Evolutionary conservation across 2,329 filamentous ascomycete genomes (phyloP), one percentile per base, ranked within the genome.

Genomic region (Chalaropsis thielavioides): DNA sequence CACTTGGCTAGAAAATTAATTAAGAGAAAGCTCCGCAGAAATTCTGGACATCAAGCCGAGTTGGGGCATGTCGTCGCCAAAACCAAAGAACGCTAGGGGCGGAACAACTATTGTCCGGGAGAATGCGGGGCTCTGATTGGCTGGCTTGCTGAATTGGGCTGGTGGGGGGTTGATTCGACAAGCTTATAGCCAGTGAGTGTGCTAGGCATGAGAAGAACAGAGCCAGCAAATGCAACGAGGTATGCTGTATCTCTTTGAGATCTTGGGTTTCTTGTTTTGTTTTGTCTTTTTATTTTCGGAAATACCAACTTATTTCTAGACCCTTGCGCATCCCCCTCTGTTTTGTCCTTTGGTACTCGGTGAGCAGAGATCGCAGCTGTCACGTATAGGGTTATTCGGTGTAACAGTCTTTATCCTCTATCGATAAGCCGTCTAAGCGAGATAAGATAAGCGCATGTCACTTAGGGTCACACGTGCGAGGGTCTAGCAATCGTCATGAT

Each of bases 31-130:
- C 38, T 49, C 22, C 22, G 17, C 22, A 62, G 60, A 46, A 46
- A 46, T 49, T 62, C 19, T 31, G 24, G 40, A 49, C 40, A n/a
- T 11, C 8, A 35, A 13, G 40, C 11, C 68, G 60, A 70, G 69
- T 69, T 71, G 74, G 74, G 74, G 70, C 66, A 60, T 70, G 69
- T 69, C 15, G 67, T 69, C 70, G 71, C 73, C 71, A 75, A 75
- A 74, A 70, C 73, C 67, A 73, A 72, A 56, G 60, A 38, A 68
- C 72, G 72, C 73, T 74, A 73, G 70, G 69, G 27, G 51, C 35
- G 67, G 72, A 68, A 72, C 64, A 56, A 72, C 69, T 7, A 31
- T 65, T 27, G 66, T 73, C 71, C 70, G 69, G 0, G 11, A 70
- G 72, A 11, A 72, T 62, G 7, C 17, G 2, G 2, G 24, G 19